Evolutionary conservation across 129 eudicot genomes (phyloP), one percentile per base, ranked within the genome.

Genomic region (Pulicaria dysenterica): DNA sequence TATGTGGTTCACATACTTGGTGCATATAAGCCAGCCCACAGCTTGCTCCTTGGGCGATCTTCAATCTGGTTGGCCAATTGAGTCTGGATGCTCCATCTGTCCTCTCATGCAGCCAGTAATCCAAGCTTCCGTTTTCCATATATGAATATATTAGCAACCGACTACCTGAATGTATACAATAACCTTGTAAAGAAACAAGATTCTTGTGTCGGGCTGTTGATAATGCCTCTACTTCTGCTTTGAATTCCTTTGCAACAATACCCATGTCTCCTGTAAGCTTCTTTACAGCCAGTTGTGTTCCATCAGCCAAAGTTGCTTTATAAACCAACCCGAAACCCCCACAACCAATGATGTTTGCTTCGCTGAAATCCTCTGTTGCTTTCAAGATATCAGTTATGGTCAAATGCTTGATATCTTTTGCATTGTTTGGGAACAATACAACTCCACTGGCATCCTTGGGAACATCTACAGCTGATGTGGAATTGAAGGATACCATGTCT

Each of bases 71-170:
- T 5, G 64, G 64, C 64, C 64, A 58, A 58, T 58, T 42, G 14
- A 89, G 91, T 55, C 65, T 82, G 61, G 84, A 69, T 54, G 91
- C 85, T 37, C 96, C 96, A 58, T 89, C 89, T 15, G 75, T 48
- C 65, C 80, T 86, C 85, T 89, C 96, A 14, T 89, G 96, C 79
- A 89, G 72, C 96, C 96, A 89, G 81, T 86, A 89, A 79, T 89
- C 96, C 37, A 89, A 83, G 79, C 96, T 89, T 49, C 96, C 91
- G 69, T 89, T 89, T 71, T 86, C 87, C 96, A 89, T 89, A 60
- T 76, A 89, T 51, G 96, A 83, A 56, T 89, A 89, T 60, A 89
- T 86, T 44, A 89, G 85, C 70, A 89, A 69, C 19, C 85, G 80
- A 55, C 41, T 81, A 14, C 96, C 96, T 38, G 83, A 89, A 64